phyloP scores from a whole-genome alignment of 139 green algal species.

The Micractinium conductrix region DNA sequence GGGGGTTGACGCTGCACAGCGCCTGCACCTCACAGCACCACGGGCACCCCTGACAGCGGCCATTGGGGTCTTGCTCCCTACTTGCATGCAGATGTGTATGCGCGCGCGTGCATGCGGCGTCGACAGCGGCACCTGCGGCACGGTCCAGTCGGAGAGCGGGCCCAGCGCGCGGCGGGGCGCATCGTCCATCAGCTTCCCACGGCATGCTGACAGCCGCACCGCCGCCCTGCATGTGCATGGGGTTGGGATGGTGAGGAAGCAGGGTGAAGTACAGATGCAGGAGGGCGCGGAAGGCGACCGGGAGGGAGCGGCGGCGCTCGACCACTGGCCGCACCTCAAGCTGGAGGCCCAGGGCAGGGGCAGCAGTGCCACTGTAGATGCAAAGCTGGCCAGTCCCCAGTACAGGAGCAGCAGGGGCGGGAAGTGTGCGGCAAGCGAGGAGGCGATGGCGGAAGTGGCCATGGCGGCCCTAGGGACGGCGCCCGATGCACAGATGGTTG shows the following conservation, averaged over 20 bases:
- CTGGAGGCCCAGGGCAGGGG: conserved; percentile 46
- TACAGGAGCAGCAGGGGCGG: conserved; percentile 50
- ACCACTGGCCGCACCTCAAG: conserved; percentile 60
- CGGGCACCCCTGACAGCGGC: too few species aligned
- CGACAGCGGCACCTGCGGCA: too few species aligned
- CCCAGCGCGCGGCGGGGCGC: conserved; percentile 49
- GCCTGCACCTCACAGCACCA: too few species aligned
- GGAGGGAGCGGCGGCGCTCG: neutral
- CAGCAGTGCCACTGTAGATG: conserved; percentile 58
- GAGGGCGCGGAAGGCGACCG: neutral
- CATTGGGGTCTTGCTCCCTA: too few species aligned
- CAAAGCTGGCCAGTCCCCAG: conserved; percentile 59
- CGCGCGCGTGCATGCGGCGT: too few species aligned
- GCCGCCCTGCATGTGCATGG: conserved; percentile 35
- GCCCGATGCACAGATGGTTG: too few species aligned
- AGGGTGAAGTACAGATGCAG: neutral
- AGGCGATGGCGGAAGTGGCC: too few species aligned
- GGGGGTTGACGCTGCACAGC: too few species aligned
- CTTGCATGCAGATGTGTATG: too few species aligned
- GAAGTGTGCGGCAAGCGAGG: too few species aligned
- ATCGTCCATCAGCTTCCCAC: conserved; percentile 68
- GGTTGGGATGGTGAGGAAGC: neutral
- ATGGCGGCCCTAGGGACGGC: too few species aligned
- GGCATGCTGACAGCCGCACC: conserved; percentile 54
- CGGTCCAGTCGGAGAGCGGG: conserved; percentile 53